phyloP scores from a whole-genome alignment of 139 green algal species.

The Eudorina sp. region DNA sequence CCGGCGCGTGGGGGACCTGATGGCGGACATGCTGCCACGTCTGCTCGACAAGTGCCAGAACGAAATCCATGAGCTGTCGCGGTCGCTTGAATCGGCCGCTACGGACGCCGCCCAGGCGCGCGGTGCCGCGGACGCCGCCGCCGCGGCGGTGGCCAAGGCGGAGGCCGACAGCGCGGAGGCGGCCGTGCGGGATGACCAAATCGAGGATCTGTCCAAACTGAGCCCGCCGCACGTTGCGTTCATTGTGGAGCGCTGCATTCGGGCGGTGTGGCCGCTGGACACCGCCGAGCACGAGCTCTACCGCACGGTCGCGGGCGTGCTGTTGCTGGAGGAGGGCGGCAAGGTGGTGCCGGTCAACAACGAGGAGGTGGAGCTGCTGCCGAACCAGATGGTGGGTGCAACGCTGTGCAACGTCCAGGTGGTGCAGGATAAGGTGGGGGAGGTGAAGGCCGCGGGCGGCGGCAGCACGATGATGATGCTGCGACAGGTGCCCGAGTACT shows the following conservation, averaged over 20 bases:
- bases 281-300: not conserved
- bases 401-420: not conserved
- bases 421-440: not conserved
- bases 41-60: not conserved
- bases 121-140: not conserved
- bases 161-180: not conserved
- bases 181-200: not conserved
- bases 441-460: not conserved
- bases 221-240: not conserved
- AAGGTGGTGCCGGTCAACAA: not conserved
- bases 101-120: not conserved
- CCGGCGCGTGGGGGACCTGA: not conserved
- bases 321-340: slow-evolving; percentile 5
- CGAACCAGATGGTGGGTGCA: not conserved
- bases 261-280: not conserved
- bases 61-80: not conserved
- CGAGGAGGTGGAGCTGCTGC: not conserved
- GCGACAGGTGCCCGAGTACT: not conserved
- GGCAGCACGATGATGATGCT: not conserved
- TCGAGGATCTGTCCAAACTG: not conserved
- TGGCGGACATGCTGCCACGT: not conserved
- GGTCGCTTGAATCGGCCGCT: not conserved
- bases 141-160: not conserved
- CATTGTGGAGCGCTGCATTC: not conserved
- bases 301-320: not conserved